Evolutionary conservation across 73 alveolate species (phyloP).

Genomic region (Paramecium pentaurelia): DNA sequence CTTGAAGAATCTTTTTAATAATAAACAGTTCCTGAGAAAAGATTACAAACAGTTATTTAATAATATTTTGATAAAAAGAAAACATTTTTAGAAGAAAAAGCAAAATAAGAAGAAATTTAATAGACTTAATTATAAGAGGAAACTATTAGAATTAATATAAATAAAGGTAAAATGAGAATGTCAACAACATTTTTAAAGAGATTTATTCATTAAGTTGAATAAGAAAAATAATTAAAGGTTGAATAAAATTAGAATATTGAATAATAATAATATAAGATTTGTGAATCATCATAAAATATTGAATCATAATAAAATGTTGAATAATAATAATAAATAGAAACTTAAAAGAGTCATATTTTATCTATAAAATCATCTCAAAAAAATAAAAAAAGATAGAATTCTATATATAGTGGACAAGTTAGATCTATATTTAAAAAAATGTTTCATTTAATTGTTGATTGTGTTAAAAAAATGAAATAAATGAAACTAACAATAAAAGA

Average conservation of each 20-base stretch:
- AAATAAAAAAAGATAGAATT: neutral
- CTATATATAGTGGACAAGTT: neutral
- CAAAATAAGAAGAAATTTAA: neutral
- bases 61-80: neutral
- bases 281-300: neutral
- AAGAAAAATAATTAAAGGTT: neutral
- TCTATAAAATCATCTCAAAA: neutral
- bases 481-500: neutral
- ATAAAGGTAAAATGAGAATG: neutral
- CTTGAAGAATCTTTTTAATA: neutral
- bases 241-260: neutral
- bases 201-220: neutral
- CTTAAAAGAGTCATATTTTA: neutral
- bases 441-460: neutral
- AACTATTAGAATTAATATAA: neutral
- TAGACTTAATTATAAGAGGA: neutral
- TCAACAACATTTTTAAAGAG: neutral
- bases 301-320: no score
- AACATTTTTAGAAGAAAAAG: neutral
- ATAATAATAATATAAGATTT: neutral
- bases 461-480: slow-evolving; percentile 16
- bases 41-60: neutral
- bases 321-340: neutral
- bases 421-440: neutral
- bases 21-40: neutral